Conservation (phyloP, 257 asterid species). For the Capsicum chinense region DNA sequence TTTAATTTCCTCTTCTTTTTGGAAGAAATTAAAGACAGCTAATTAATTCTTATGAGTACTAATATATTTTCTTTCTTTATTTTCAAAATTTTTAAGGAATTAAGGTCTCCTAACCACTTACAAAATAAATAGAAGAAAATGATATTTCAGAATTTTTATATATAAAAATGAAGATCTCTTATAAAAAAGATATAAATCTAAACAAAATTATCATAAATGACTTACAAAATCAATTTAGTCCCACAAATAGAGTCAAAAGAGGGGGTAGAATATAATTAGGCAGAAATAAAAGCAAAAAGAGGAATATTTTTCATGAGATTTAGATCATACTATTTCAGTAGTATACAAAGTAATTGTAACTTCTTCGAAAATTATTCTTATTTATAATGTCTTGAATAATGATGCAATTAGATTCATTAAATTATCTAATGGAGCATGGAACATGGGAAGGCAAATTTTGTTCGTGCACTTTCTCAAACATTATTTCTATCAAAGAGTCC, state of each 20-base stretch:
- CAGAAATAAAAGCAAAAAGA: background rate
- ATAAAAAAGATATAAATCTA: background rate
- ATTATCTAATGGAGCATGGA: background rate
- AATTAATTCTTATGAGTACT: background rate
- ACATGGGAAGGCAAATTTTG: background rate
- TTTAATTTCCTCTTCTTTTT: background rate
- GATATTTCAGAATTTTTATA: background rate
- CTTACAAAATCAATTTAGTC: background rate
- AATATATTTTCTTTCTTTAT: background rate
- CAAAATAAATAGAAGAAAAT: background rate
- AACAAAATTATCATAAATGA: background rate
- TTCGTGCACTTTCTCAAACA: constrained; percentile 1
- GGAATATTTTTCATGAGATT: background rate
- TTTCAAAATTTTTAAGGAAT: background rate
- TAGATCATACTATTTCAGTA: background rate
- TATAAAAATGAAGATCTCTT: background rate
- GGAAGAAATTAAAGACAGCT: constrained; percentile 19
- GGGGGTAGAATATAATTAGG: too few species aligned
- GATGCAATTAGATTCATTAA: background rate
- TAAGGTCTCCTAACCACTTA: background rate
- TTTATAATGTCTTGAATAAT: background rate
- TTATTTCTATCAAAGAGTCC: constrained; percentile 16
- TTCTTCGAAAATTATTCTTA: background rate
- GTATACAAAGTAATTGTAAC: background rate
- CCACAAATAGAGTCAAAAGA: too few species aligned